Evolutionary conservation across 352 stramenopile species (phyloP).

Genomic region (Phytophthora pinifolia): DNA sequence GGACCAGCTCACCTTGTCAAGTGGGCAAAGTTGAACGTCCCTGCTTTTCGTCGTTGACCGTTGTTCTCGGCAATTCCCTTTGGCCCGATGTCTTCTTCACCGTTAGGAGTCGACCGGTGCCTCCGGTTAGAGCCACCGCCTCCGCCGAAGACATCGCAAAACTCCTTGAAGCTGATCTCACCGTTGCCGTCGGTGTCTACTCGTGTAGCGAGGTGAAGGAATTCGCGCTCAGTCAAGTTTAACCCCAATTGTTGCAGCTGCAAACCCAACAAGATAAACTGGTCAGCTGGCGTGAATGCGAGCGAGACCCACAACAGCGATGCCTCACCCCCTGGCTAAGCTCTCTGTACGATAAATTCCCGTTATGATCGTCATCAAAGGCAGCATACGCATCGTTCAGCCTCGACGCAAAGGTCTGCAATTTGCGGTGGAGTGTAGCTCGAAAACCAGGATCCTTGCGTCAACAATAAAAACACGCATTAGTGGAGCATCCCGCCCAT

Average conservation of each 20-base stretch:
- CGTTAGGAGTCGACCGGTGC: neutral
- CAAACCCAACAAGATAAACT: neutral
- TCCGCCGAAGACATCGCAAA: conserved; percentile 40
- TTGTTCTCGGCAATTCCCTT: conserved; percentile 3
- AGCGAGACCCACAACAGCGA: conserved; percentile 1
- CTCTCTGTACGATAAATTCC: conserved; percentile 53
- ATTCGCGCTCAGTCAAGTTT: conserved; percentile 52
- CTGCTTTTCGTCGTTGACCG: conserved; percentile 17
- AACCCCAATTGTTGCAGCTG: conserved; percentile 53
- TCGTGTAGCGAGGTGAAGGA: conserved; percentile 36
- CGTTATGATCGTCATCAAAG: conserved; percentile 57
- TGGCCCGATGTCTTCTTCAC: neutral
- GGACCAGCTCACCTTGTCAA: conserved; percentile 31
- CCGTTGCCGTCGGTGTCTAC: conserved; percentile 49
- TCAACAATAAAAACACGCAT: neutral
- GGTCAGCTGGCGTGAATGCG: neutral
- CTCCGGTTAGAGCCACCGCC: conserved; percentile 8
- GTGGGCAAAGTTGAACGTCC: conserved; percentile 49
- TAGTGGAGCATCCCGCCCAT: neutral
- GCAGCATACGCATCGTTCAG: conserved; percentile 55
- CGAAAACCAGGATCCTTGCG: conserved; percentile 38
- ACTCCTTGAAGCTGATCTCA: conserved; percentile 66
- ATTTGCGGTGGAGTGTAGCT: conserved; percentile 39
- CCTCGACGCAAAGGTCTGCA: conserved; percentile 37
- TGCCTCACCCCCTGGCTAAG: conserved; percentile 43